phyloP scores from a whole-genome alignment of 208 protist genomes.

The Leishmania lainsoni region DNA sequence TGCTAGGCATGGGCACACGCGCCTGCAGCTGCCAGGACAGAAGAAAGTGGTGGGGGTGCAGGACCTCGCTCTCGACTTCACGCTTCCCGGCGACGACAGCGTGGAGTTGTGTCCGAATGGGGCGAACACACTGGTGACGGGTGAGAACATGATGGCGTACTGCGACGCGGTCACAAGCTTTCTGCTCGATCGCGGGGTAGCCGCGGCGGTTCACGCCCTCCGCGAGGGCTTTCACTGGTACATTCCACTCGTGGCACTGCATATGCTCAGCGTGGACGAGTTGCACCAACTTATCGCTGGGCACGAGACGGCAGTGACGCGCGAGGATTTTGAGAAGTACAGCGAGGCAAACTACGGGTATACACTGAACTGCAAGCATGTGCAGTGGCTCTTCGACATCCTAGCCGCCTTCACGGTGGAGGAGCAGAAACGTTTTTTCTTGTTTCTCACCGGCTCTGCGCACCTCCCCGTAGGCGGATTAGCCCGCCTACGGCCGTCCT shows the following conservation, averaged over 20 bases:
- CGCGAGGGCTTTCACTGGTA: conserved; percentile 76
- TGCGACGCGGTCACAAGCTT: conserved; percentile 63
- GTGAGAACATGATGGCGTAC: conserved; percentile 69
- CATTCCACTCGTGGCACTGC: conserved; percentile 66
- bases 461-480: conserved; percentile 87
- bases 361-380: conserved; percentile 71
- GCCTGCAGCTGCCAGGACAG: conserved; percentile 39
- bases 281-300: conserved; percentile 64
- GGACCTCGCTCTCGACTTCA: conserved; percentile 78
- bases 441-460: conserved; percentile 89
- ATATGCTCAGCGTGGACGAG: conserved; percentile 73
- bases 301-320: conserved; percentile 49
- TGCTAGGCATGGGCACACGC: not conserved
- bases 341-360: conserved; percentile 88
- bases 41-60: conserved; percentile 42
- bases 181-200: conserved; percentile 70
- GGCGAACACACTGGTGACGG: conserved; percentile 45
- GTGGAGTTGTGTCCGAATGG: conserved; percentile 59
- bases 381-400: conserved; percentile 89
- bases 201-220: conserved; percentile 49
- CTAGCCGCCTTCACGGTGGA: conserved; percentile 66
- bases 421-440: conserved; percentile 83
- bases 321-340: conserved; percentile 73
- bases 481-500: conserved; percentile 62
- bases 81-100: conserved; percentile 66